Evolutionary conservation across 306 rosid species (phyloP), one percentile per base, ranked within the genome.

Genomic region (Ammopiptanthus mongolicus): DNA sequence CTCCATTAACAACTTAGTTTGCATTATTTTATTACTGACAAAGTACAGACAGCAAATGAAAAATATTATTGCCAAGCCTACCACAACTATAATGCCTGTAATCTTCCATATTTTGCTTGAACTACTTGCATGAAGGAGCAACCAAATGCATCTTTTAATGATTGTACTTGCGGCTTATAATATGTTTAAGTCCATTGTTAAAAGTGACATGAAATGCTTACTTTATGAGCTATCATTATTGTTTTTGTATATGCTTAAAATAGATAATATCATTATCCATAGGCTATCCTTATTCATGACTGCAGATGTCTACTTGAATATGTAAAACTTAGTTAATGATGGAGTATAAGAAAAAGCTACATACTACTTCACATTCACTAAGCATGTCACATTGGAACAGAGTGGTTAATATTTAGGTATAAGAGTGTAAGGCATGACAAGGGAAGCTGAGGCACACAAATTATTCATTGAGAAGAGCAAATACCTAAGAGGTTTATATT

Each of bases 391-490:
- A 23, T 23, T 23, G 1, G 25, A 23, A 23, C 25, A 23, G 25
- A 23, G 25, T 23, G 25, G 25, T 23, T 23, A 23, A 23, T 23
- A 23, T 23, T 23, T 23, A 23, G 25, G 25, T 23, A 23, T 23
- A 1, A 23, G 25, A 23, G 25, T 23, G 2, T 2, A 23, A 23
- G 25, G 25, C 25, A 23, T 23, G 25, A 23, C 2, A 23, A 88
- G 93, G 81, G 47, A 85, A 66, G 90, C 90, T 57, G 91, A 89
- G 51, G 90, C 85, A 19, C 80, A 89, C 6, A 89, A 89, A 55
- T 69, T 89, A 41, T 89, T 91, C 36, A 89, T 89, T 28, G 95
- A 89, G 87, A 89, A 87, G 86, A 89, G 92, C 95, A 89, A 89
- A 83, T 87, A 90, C 79, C 92, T 89, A n/a, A 91, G 95, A 89